These are phyloP conservation scores for Fusarium pseudocircinatum DNA, from an alignment of 2,329 filamentous ascomycete species.

Conservation along the genomic window DNA sequence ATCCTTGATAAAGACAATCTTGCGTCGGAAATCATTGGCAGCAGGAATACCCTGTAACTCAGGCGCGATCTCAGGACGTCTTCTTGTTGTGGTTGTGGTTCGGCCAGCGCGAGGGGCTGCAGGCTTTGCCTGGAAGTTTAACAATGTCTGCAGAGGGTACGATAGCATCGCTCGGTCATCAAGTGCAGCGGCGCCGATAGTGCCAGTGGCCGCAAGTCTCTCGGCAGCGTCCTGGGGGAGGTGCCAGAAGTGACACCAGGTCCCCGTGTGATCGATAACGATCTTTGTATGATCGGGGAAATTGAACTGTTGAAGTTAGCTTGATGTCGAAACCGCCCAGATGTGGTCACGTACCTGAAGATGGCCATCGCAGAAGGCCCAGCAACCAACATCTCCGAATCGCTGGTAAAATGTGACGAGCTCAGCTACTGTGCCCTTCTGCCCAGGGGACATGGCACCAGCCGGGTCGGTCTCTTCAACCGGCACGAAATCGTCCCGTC, in stretches of 20 bases:
- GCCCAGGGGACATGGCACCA: conserved; percentile 52
- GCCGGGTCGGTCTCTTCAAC: conserved; percentile 57
- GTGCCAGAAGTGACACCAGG: conserved; percentile 81
- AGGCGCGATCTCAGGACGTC: conserved; percentile 68
- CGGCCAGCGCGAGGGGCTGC: conserved; percentile 52
- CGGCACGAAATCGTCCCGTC: conserved; percentile 71
- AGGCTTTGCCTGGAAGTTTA: conserved; percentile 70
- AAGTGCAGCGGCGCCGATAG: conserved; percentile 75
- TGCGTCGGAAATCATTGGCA: conserved; percentile 77
- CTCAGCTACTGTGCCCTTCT: conserved; percentile 56
- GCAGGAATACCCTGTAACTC: conserved; percentile 72
- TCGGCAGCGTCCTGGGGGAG: conserved; percentile 76
- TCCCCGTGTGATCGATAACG: conserved; percentile 78
- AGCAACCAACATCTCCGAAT: conserved; percentile 82
- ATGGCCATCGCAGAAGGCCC: conserved; percentile 83
- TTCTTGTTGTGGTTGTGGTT: conserved; percentile 59
- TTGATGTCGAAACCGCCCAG: neutral
- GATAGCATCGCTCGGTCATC: conserved; percentile 77
- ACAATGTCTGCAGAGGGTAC: conserved; percentile 76
- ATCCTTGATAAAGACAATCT: conserved; percentile 76
- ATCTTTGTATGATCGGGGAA: conserved; percentile 91
- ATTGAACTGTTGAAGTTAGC: conserved; percentile 71
- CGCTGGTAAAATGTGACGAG: conserved; percentile 84
- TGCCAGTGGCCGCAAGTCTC: conserved; percentile 70
- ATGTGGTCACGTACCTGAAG: conserved; percentile 65